Evolutionary conservation across 345 rosid genomes (phyloP), one percentile per base, ranked within the genome.

Genomic region (Lepidium didymum): DNA sequence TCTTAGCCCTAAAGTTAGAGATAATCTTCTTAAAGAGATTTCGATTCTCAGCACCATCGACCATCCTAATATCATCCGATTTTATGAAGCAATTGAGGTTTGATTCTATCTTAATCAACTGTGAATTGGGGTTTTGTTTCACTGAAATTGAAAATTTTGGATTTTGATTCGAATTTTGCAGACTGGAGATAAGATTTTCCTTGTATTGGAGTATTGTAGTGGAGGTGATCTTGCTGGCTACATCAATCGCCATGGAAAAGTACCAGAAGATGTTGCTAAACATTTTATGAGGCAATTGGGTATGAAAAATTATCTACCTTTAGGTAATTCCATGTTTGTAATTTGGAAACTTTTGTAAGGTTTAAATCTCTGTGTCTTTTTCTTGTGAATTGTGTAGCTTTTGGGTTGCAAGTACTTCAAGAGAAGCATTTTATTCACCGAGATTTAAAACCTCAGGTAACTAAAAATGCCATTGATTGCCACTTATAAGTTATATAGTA

Each of bases 401-500:
- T 85, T 44, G 94, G 96, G 27, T 76, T 90, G 79, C 85, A 86
- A 80, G 96, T 84, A 61, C 93, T 90, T 77, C 90, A 86, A 63
- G 86, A 84, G 78, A 87, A 86, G 66, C 88, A 90, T 77, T 87
- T 80, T 59, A 84, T 90, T 59, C 96, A 90, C 49, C 67, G 96
- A 56, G 96, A 87, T 82, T 84, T 90, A 73, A 90, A 90, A 77
- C 96, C 94, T 27, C 91, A 90, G 94, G 96, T 87, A 6, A 31
- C 11, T 56, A 1, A 21, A 46, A 10, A 13, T n/a, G 23, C 11
- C 10, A 42, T 5, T 29, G 53, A 11, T 43, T 44, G 29, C 10
- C 42, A 16, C 51, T n/a, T n/a, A n/a, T n/a, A n/a, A n/a, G n/a
- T 47, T 69, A n/a, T 19, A 4, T 35, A 13, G 3, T 62, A 7